Evolutionary conservation across 176 grass and related monocot species (phyloP).

Genomic region (Raddia guianensis): DNA sequence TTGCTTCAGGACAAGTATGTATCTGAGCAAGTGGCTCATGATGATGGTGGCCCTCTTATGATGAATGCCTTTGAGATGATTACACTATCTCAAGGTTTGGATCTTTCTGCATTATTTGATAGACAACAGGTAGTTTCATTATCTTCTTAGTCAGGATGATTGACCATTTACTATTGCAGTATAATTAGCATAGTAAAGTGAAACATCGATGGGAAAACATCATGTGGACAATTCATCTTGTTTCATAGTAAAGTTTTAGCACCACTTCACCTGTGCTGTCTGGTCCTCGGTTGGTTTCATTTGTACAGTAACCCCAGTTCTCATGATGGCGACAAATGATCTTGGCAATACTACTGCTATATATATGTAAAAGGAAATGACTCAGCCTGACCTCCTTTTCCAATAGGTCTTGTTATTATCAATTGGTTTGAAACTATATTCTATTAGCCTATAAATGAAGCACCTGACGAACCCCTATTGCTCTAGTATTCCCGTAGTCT

Average conservation of each 20-base stretch:
- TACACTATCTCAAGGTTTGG: constrained; percentile 88
- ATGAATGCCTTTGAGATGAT: constrained; percentile 99
- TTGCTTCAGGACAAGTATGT: constrained; percentile 83
- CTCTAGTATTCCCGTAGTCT: neutral
- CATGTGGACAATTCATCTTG: neutral
- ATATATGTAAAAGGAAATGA: neutral
- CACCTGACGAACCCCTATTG: neutral
- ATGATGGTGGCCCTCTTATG: constrained; percentile 72
- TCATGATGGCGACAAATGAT: neutral
- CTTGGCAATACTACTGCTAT: neutral
- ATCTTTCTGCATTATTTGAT: constrained; percentile 96
- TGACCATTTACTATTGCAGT: constrained; percentile 5
- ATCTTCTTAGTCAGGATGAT: constrained; percentile 12
- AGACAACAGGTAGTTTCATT: constrained; percentile 74
- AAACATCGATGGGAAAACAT: neutral
- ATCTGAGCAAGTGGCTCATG: constrained; percentile 64
- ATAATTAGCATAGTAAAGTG: constrained; percentile 11
- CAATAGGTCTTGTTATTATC: neutral
- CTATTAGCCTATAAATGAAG: neutral
- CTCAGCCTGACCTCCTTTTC: neutral
- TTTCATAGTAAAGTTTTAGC: constrained; percentile 11
- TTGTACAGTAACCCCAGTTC: neutral
- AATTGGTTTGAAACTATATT: constrained; percentile 1
- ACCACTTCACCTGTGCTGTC: neutral
- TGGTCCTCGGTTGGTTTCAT: neutral